Base-by-base conservation (phyloP, 768 basidiomycete species). In the Floccularia luteovirens region DNA sequence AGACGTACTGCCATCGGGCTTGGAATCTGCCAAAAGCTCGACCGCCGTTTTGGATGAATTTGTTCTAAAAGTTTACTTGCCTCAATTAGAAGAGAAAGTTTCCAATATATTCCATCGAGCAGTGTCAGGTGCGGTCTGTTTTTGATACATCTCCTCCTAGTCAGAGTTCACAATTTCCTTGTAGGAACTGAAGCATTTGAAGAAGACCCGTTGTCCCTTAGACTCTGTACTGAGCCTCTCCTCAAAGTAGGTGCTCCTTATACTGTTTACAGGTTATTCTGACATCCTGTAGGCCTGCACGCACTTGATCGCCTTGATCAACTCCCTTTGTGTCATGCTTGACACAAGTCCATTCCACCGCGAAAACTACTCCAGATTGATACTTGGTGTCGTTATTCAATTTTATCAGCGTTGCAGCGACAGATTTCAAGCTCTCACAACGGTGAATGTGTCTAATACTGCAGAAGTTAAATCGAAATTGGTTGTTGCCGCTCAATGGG, bases 321-420 rank as follows among this genome's bases (percentile, higher is more conserved):
- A 93, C 51, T 93, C 89, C 1, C 66, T 98, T 4, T 94, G 91
- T 51, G 72, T 78, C 5, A 94, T 97, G 90, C 75, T 96, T 14
- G 75, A 80, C 42, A 82, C 79, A 4, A 91, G 89, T 13, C 92
- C 93, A 0, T 98, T 98, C 63, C 94, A 97, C 54, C 75, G 83
- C 44, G 94, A 98, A 59, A 92, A 83, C 55, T 96, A 97, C 56
- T 82, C 90, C 13, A 77, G 90, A n/a, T 68, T 98, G 22, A 93
- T 98, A 42, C 75, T 98, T 23, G 82, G 86, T 12, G 85, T 98
- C 39, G 85, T 97, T 42, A 90, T 94, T 28, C 92, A 96, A 58
- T 96, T 94, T 55, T 96, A 97, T 52, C 90, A 96, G 55, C 78
- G 86, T 20, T 97, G 91, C 49, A 90, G 88, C 48, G 84, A 91